Conservation (phyloP, 2,329 filamentous ascomycete genomes). For the Plenodomus tracheiphilus region DNA sequence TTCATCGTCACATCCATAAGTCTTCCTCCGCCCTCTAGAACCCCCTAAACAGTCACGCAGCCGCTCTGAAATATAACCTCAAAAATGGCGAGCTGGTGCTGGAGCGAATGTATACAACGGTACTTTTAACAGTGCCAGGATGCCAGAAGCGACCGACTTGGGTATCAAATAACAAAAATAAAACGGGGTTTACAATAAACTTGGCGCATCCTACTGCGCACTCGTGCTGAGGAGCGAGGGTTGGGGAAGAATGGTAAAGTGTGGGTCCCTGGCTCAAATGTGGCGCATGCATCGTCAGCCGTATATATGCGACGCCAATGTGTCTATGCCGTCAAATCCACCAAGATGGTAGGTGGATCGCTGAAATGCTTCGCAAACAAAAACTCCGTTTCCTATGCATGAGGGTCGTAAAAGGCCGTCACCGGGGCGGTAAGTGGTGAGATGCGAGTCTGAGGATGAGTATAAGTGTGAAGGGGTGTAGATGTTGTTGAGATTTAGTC, state of each 20-base stretch:
- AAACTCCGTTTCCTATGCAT: slow-evolving; percentile 44
- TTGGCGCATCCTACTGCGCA: background rate
- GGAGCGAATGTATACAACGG: slow-evolving; percentile 37
- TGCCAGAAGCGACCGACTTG: slow-evolving; percentile 38
- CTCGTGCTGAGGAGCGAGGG: background rate
- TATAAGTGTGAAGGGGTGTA: slow-evolving; percentile 15
- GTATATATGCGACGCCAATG: slow-evolving; percentile 21
- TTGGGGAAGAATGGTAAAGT: slow-evolving; percentile 18
- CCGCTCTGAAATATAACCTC: slow-evolving; percentile 21
- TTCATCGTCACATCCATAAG: slow-evolving; percentile 3
- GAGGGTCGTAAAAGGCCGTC: slow-evolving; percentile 39
- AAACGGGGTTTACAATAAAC: slow-evolving; percentile 12
- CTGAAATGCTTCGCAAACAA: slow-evolving; percentile 42
- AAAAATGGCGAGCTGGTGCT: slow-evolving; percentile 23
- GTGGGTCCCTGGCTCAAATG: slow-evolving; percentile 11
- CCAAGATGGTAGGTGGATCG: slow-evolving; percentile 24
- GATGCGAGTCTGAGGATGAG: slow-evolving; percentile 30
- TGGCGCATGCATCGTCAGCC: slow-evolving; percentile 14
- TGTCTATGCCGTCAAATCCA: slow-evolving; percentile 28
- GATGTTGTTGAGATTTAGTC: slow-evolving; percentile 14
- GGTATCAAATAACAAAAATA: slow-evolving; percentile 38
- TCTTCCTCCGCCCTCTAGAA: slow-evolving; percentile 6
- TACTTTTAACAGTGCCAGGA: slow-evolving; percentile 14
- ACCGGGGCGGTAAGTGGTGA: slow-evolving; percentile 20
- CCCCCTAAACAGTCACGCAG: slow-evolving; percentile 19